A percentile compares a stretch with the other conserved stretches of the same genome.
Conservation (phyloP, 805 yeast genomes). For the Kregervanrija delftensis region DNA sequence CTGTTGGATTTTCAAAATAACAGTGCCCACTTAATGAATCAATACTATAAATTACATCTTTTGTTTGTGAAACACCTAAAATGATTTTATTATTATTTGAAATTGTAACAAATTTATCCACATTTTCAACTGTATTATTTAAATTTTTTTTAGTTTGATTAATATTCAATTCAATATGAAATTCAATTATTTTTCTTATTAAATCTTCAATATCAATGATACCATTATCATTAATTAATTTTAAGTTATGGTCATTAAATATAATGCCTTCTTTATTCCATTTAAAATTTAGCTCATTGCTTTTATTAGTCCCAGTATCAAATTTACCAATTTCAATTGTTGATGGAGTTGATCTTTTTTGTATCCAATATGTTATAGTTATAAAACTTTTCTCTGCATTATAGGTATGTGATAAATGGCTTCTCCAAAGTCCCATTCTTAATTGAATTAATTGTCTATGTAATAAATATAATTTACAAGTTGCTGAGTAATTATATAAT, state of each 20-base stretch:
- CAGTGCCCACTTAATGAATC: constrained; percentile 34
- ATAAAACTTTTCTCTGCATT: constrained; percentile 48
- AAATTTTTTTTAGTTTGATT: constrained; percentile 26
- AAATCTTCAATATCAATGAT: constrained; percentile 31
- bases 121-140: constrained; percentile 20
- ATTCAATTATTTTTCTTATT: constrained; percentile 31
- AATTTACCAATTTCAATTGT: constrained; percentile 55
- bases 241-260: constrained; percentile 16
- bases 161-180: constrained; percentile 34
- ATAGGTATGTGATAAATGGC: constrained; percentile 52
- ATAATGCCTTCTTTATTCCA: constrained; percentile 55
- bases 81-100: constrained; percentile 19
- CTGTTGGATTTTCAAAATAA: constrained; percentile 40
- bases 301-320: constrained; percentile 21
- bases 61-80: constrained; percentile 23
- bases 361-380: constrained; percentile 59
- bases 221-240: constrained; percentile 29
- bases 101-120: constrained; percentile 24
- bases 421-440: constrained; percentile 49
- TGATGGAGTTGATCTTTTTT: constrained; percentile 41
- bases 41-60: constrained; percentile 24
- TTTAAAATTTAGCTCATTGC: constrained; percentile 41
- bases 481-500: constrained; percentile 52
- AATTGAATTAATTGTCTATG: constrained; percentile 50
- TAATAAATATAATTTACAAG: constrained; percentile 55